phyloP scores from a whole-genome alignment of 306 rosid genomes.

The Sphenostylis stenocarpa region DNA sequence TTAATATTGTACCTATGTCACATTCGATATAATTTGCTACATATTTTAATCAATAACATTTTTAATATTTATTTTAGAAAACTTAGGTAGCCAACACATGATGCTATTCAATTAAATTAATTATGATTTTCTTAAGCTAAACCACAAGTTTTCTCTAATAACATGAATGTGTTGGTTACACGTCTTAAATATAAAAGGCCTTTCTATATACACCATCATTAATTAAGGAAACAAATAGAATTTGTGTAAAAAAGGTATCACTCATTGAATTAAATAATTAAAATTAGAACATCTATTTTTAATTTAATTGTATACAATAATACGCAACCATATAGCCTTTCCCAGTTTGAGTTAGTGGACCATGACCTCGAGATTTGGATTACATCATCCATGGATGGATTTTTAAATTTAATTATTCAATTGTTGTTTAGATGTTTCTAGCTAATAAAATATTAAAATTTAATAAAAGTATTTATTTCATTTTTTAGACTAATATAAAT shows the following conservation, averaged over 20 bases:
- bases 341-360: background rate
- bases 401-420: background rate
- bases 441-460: background rate
- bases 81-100: slow-evolving; percentile 32
- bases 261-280: background rate
- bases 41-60: no score
- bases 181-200: background rate
- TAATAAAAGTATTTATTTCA: no score
- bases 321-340: background rate
- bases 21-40: no score
- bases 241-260: background rate
- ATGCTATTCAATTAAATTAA: slow-evolving; percentile 15
- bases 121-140: background rate
- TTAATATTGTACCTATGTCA: background rate
- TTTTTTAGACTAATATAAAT: no score
- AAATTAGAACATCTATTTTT: background rate
- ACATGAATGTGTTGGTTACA: slow-evolving; percentile 3
- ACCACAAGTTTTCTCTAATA: background rate
- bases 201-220: background rate
- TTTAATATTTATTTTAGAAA: background rate
- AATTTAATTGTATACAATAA: background rate
- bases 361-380: background rate
- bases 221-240: background rate
- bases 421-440: no score
- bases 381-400: background rate